Percentiles rank a stretch among this genome's conserved stretches.
phyloP scores from a whole-genome alignment of 768 basidiomycete species.

The Russula compacta region DNA sequence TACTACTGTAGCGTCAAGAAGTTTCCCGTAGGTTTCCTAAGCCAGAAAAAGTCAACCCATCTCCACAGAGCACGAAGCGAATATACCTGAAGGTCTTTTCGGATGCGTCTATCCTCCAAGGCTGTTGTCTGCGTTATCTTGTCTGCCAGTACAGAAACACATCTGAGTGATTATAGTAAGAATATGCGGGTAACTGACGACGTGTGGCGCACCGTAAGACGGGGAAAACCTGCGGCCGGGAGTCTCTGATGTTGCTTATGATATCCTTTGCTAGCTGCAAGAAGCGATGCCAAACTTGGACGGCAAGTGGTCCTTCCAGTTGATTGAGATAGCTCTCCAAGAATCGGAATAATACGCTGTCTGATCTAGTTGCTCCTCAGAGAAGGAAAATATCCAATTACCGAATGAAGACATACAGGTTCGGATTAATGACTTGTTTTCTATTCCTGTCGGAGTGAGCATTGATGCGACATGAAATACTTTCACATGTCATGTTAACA shows the following conservation, averaged over 20 bases:
- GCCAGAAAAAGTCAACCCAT: background rate
- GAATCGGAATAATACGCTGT: conserved; percentile 70
- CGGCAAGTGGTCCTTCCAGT: conserved; percentile 82
- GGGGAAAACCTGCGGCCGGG: conserved; percentile 62
- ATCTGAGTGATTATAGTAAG: conserved; percentile 35
- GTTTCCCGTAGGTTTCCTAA: conserved; percentile 76
- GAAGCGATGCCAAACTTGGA: conserved; percentile 86
- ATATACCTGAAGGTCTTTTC: conserved; percentile 78
- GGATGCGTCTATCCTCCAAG: conserved; percentile 78
- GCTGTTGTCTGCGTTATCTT: conserved; percentile 85
- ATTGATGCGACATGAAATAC: conserved; percentile 53
- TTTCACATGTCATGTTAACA: conserved; percentile 85
- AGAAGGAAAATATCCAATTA: background rate
- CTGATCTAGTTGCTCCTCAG: conserved; percentile 40
- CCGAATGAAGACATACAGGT: conserved; percentile 42
- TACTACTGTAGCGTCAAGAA: conserved; percentile 70
- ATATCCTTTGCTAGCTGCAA: conserved; percentile 74
- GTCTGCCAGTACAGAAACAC: conserved; percentile 68
- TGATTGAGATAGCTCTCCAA: conserved; percentile 77
- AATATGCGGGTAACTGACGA: background rate
- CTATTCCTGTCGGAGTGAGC: conserved; percentile 48
- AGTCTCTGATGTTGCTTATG: conserved; percentile 51
- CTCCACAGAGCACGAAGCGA: background rate
- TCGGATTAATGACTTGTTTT: conserved; percentile 52
- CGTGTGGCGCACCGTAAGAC: conserved; percentile 49